Conservation (phyloP, 257 asterid genomes). For the Solanum piurae region DNA sequence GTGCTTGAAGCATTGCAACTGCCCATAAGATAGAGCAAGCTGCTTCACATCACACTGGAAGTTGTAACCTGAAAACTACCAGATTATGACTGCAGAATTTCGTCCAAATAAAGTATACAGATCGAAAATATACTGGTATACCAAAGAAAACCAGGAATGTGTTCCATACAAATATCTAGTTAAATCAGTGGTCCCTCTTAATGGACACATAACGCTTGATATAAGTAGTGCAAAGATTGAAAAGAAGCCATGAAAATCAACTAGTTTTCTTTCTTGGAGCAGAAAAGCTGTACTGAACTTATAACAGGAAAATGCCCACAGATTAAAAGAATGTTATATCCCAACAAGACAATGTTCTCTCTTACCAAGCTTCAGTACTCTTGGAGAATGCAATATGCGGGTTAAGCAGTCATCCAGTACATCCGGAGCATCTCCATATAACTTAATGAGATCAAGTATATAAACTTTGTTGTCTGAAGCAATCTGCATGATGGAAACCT, state of each 20-base stretch:
- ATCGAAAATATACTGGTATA: not conserved
- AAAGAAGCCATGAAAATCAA: not conserved
- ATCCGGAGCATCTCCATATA: conserved; percentile 48
- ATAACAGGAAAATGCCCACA: not conserved
- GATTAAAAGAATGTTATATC: not conserved
- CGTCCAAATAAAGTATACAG: not conserved
- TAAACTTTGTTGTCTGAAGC: conserved; percentile 78
- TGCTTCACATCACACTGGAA: conserved; percentile 72
- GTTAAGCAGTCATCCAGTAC: conserved; percentile 69
- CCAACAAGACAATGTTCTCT: not conserved
- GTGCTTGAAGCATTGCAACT: conserved; percentile 63
- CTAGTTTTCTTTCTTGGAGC: not conserved
- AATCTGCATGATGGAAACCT: conserved; percentile 98
- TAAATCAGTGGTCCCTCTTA: not conserved
- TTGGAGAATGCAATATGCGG: conserved; percentile 59
- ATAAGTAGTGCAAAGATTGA: not conserved
- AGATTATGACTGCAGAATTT: conserved; percentile 9
- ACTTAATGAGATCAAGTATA: conserved; percentile 80
- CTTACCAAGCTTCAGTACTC: conserved; percentile 90
- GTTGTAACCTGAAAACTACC: conserved; percentile 59
- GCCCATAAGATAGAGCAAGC: conserved; percentile 71
- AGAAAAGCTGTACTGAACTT: not conserved
- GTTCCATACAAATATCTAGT: not conserved
- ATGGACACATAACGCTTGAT: not conserved
- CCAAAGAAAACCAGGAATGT: not conserved